phyloP scores from a whole-genome alignment of 1,284 basidiomycete species.

The Leccinum subrobustum region DNA sequence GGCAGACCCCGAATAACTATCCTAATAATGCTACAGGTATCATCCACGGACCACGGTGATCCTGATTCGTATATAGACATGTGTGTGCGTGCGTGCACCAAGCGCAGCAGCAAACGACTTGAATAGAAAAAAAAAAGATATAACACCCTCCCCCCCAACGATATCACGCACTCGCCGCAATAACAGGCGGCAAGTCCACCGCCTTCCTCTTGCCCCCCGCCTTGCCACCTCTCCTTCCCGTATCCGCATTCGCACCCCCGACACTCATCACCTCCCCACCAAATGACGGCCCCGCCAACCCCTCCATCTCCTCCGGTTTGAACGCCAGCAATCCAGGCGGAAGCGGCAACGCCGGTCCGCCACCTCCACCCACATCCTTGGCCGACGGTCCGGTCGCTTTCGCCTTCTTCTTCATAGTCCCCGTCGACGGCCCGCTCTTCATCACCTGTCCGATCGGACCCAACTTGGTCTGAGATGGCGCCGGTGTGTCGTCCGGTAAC shows the following conservation, averaged over 20 bases:
- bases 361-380: slow-evolving; percentile 21
- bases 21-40: slow-evolving; percentile 38
- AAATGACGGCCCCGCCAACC: slow-evolving; percentile 9
- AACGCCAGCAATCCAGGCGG: slow-evolving; percentile 24
- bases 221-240: slow-evolving; percentile 10
- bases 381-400: slow-evolving; percentile 20
- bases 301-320: slow-evolving; percentile 30
- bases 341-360: slow-evolving; percentile 12
- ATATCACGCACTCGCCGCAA: slow-evolving; percentile 51
- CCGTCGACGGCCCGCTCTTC: slow-evolving; percentile 34
- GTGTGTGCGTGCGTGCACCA: slow-evolving; percentile 10
- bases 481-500: slow-evolving; percentile 59
- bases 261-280: slow-evolving; percentile 3
- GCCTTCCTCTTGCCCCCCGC: slow-evolving; percentile 29
- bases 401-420: slow-evolving; percentile 46
- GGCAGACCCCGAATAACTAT: slow-evolving; percentile 20
- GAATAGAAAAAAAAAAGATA: background rate
- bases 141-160: background rate
- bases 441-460: slow-evolving; percentile 74
- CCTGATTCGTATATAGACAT: slow-evolving; percentile 8
- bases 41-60: slow-evolving; percentile 15
- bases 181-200: slow-evolving; percentile 45
- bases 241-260: background rate
- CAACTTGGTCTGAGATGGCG: slow-evolving; percentile 59
- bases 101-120: background rate